Evolutionary conservation across 2,329 filamentous ascomycete genomes (phyloP), one percentile per base, ranked within the genome.

Genomic region (Gnomoniopsis sp.): DNA sequence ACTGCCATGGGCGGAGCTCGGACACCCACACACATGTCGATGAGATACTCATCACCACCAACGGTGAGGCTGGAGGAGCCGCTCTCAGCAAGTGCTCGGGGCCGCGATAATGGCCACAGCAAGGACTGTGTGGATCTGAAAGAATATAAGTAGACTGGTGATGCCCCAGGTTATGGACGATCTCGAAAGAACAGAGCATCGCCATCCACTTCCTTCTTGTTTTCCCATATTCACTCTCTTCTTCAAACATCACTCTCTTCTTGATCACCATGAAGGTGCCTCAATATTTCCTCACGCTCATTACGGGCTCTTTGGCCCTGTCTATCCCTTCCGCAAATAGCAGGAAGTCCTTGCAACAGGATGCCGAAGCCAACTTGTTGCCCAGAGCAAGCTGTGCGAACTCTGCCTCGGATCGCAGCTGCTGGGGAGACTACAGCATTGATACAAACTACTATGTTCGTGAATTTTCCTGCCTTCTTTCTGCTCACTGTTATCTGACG

Each of bases 341-440:
- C 3, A 4, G 22, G 6, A 19, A 59, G 17, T 36, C 26, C 3
- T 33, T 49, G 11, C 44, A 50, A 22, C 34, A 21, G 12, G 44
- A 53, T 19, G 23, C 43, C 15, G 41, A 51, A 21, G 33, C 51
- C n/a, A 38, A 36, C 34, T 22, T 60, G 23, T 41, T 49, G 41
- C 56, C 59, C 14, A 55, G 62, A 19, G 15, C 55, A 21, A 38
- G 17, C 2, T 62, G 61, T 10, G 34, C 49, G 17, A 70, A 73
- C 47, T 63, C 63, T 7, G 59, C 69, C 0, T 67, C 55, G 1
- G 65, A 65, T 38, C 67, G 71, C 53, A 43, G 65, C 19, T 62
- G 61, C 47, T 73, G 71, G 71, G 68, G 70, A 10, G 61, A 70
- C 30, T 69, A 66, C 56, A 63, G 55, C 21, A 65, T 70, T 49